These are phyloP conservation scores for Aspergillus funiculosus DNA, from an alignment of 495 filamentous ascomycete genomes.

Conservation along the genomic window DNA sequence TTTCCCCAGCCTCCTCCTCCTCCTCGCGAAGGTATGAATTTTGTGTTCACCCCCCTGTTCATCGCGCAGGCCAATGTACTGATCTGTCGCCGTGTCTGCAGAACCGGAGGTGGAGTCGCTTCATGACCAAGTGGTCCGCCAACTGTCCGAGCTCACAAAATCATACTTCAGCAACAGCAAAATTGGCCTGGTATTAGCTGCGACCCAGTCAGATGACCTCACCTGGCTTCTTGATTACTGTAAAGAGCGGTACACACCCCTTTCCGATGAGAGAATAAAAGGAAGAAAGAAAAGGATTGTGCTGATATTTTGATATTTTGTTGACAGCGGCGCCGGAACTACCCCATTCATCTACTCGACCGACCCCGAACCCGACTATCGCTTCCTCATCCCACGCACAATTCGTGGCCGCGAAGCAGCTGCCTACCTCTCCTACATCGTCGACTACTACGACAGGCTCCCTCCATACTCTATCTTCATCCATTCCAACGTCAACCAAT, in stretches of 20 bases:
- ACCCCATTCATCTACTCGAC: conserved; percentile 37
- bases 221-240: conserved; percentile 26
- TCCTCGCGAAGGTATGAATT: no score
- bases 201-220: conserved; percentile 24
- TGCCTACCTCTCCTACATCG: conserved; percentile 38
- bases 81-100: neutral
- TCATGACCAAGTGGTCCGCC: conserved; percentile 13
- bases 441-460: conserved; percentile 35
- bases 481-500: conserved; percentile 36
- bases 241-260: conserved; percentile 20
- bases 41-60: no score
- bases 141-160: conserved; percentile 17
- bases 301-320: neutral
- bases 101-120: conserved; percentile 7
- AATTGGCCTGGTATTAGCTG: conserved; percentile 24
- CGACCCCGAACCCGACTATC: conserved; percentile 25
- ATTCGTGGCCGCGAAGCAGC: conserved; percentile 36
- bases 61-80: neutral
- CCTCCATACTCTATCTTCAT: conserved; percentile 37
- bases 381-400: conserved; percentile 28
- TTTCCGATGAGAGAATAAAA: no score
- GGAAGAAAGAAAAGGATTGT: neutral
- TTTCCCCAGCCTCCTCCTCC: conserved; percentile 1
- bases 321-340: conserved; percentile 17
- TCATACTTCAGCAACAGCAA: conserved; percentile 15